phyloP scores from a whole-genome alignment of 2,329 filamentous ascomycete species.

The Botrytis fabae region DNA sequence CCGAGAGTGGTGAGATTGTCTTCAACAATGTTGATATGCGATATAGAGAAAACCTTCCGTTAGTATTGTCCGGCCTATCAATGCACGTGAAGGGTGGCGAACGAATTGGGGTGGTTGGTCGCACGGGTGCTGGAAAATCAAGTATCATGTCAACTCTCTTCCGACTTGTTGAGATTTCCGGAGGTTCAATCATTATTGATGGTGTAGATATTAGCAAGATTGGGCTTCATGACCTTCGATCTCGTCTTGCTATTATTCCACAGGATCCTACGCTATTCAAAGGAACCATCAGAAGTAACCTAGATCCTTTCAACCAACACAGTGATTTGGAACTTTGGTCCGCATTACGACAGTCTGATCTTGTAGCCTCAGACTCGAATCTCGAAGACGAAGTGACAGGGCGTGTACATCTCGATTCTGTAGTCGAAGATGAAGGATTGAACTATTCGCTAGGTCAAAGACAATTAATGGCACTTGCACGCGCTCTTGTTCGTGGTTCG shows the following conservation, averaged over 20 bases:
- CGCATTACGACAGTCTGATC: constrained; percentile 73
- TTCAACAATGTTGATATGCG: constrained; percentile 78
- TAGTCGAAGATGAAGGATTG: constrained; percentile 90
- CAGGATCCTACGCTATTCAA: constrained; percentile 83
- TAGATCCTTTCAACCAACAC: constrained; percentile 80
- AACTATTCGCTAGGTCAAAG: constrained; percentile 96
- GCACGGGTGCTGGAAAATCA: constrained; percentile 80
- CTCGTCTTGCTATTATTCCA: constrained; percentile 77
- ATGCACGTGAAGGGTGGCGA: constrained; percentile 76
- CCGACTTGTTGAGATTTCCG: constrained; percentile 67
- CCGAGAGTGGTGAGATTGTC: constrained; percentile 77
- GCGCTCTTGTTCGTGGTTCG: constrained; percentile 81
- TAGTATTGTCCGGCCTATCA: constrained; percentile 68
- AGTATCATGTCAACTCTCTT: constrained; percentile 83
- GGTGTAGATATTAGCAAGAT: constrained; percentile 70
- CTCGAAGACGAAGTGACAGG: constrained; percentile 44
- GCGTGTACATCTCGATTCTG: constrained; percentile 77
- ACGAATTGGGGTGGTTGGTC: constrained; percentile 77
- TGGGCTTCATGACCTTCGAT: constrained; percentile 73
- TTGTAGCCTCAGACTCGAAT: constrained; percentile 55
- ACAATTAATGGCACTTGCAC: constrained; percentile 90
- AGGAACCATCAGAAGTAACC: constrained; percentile 75
- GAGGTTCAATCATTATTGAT: constrained; percentile 64
- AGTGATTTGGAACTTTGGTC: constrained; percentile 76
- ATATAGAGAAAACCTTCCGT: constrained; percentile 69